Evolutionary conservation across 345 rosid genomes (phyloP), one percentile per base, ranked within the genome.

Genomic region (Eucalyptus globulus): DNA sequence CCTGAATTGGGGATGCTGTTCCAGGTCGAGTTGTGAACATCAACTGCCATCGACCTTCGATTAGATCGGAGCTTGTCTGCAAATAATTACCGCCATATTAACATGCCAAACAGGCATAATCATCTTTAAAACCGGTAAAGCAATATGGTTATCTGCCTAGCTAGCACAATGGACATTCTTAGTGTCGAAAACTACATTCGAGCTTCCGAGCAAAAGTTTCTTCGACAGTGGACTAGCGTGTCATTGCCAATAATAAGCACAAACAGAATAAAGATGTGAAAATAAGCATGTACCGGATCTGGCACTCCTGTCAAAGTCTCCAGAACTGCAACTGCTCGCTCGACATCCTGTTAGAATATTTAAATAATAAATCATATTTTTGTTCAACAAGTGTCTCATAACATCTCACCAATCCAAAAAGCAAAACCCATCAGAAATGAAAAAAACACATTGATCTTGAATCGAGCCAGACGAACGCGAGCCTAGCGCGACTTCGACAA

Each of bases 11-110:
- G 86, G 99, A 98, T 86, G 99, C 97, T 45, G 99, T 96, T 86
- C 98, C 99, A 43, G 98, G 98, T 93, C 99, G 95, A 49, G 99
- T 97, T 2, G 99, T 98, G 89, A 98, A 98, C 97, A 97, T 96
- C 88, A 98, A 90, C 87, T 95, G 96, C 99, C 99, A 98, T 27
- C 95, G 93, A 80, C 99, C 99, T 93, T 98, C 99, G 24, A 98
- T 95, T 86, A 98, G 92, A 21, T 91, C 90, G 80, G 98, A 95
- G 62, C 90, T 92, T 56, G 99, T 95, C 99, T 97, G 93, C 86
- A 90, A 51, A 88, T 27, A 81, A 62, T 45, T 50, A 88, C 11
- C 65, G 6, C 87, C 24, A 40, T 8, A 19, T 49, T 24, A 14
- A 90, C 58, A 31, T 44, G 14, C 31, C 15, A 5, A 24, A n/a